These are phyloP conservation scores for Ananas comosus DNA, from an alignment of 176 grass and related monocot species.

Conservation along the genomic window DNA sequence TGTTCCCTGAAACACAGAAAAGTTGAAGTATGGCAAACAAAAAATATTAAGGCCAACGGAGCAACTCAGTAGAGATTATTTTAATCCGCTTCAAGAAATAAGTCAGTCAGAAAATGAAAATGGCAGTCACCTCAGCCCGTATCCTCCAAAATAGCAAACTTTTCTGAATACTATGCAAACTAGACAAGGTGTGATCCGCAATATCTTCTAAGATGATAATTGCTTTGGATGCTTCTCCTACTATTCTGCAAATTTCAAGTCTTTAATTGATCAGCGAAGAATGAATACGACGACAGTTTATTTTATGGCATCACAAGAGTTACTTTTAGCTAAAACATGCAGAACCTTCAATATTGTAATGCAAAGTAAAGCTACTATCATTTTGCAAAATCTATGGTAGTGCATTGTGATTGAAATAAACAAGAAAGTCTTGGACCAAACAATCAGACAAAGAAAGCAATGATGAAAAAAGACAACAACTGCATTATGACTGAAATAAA, in stretches of 20 bases:
- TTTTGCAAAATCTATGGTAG: background rate
- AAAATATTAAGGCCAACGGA: background rate
- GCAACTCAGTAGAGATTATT: background rate
- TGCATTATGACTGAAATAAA: background rate
- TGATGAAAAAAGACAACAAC: background rate
- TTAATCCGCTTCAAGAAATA: too few species aligned
- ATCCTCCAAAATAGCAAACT: constrained; percentile 79
- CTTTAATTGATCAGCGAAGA: constrained; percentile 1
- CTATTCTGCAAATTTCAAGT: constrained; percentile 36
- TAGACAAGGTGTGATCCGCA: constrained; percentile 42
- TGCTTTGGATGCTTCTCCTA: constrained; percentile 39
- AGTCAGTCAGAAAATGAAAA: background rate
- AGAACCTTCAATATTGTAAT: background rate
- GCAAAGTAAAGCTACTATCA: background rate
- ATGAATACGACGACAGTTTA: background rate
- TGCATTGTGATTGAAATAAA: background rate
- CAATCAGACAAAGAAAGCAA: background rate
- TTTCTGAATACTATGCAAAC: constrained; percentile 74
- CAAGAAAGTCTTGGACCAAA: background rate
- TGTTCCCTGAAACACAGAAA: constrained; percentile 36
- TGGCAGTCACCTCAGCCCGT: constrained; percentile 52
- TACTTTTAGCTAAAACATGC: background rate
- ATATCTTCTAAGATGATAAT: constrained; percentile 70
- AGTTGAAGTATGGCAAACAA: constrained; percentile 13
- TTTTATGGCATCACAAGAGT: background rate